phyloP scores from a whole-genome alignment of 2,329 filamentous ascomycete species.

The Zasmidium angulare region DNA sequence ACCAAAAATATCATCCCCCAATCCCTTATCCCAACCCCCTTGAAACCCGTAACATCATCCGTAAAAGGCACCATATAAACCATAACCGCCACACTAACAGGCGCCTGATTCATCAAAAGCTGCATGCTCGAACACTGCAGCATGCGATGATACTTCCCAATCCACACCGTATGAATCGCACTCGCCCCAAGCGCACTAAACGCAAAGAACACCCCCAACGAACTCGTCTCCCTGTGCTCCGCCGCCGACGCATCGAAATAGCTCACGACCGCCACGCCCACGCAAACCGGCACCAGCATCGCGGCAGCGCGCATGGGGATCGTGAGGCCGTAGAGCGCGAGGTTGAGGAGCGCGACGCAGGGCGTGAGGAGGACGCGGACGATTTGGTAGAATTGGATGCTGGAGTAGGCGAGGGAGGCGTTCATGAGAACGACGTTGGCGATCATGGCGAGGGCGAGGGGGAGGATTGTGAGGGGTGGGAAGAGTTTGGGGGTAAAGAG shows the following conservation, averaged over 20 bases:
- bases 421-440: constrained; percentile 70
- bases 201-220: constrained; percentile 63
- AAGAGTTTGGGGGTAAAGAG: constrained; percentile 61
- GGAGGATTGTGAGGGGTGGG: constrained; percentile 58
- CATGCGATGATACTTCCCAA: constrained; percentile 64
- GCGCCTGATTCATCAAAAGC: constrained; percentile 67
- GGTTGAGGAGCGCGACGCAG: constrained; percentile 65
- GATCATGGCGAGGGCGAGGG: constrained; percentile 66
- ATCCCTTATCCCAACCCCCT: constrained; percentile 67
- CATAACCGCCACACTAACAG: constrained; percentile 61
- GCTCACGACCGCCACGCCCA: constrained; percentile 65
- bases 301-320: constrained; percentile 56
- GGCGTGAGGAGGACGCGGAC: constrained; percentile 67
- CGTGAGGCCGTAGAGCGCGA: constrained; percentile 57
- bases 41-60: constrained; percentile 55
- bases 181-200: constrained; percentile 64
- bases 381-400: constrained; percentile 69
- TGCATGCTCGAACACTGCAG: constrained; percentile 68
- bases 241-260: constrained; percentile 63
- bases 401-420: constrained; percentile 65
- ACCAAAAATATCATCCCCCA: constrained; percentile 64
- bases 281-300: constrained; percentile 60
- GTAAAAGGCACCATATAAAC: constrained; percentile 66
- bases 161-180: constrained; percentile 69
- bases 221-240: constrained; percentile 51